A percentile compares a stretch with the other conserved stretches of the same genome.
phyloP scores from a whole-genome alignment of 768 basidiomycete genomes.

The Thelephora ganbajun region DNA sequence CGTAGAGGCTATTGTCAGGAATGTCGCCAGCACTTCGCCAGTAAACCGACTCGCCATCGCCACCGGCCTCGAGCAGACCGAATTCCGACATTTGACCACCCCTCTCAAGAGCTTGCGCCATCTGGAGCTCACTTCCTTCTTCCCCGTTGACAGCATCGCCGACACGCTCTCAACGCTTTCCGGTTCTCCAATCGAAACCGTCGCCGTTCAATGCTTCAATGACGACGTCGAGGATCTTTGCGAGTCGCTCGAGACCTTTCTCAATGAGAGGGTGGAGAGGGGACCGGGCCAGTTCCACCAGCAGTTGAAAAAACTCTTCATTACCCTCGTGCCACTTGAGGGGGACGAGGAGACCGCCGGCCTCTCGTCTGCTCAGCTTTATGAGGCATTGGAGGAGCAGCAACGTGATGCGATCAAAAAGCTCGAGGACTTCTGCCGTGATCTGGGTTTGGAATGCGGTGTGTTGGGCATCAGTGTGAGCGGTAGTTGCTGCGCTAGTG shows the following conservation, averaged over 20 bases:
- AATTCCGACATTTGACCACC: conserved; percentile 23
- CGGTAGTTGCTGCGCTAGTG: too few species aligned
- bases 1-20: conserved; percentile 47
- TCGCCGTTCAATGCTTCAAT: conserved; percentile 47
- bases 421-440: conserved; percentile 35
- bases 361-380: neutral
- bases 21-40: conserved; percentile 30
- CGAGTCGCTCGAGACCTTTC: conserved; percentile 39
- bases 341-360: neutral
- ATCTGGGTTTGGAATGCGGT: conserved; percentile 23
- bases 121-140: conserved; percentile 46
- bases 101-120: conserved; percentile 37
- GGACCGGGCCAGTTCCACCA: conserved; percentile 32
- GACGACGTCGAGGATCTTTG: conserved; percentile 54
- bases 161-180: conserved; percentile 45
- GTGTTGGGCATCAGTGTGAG: too few species aligned
- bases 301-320: conserved; percentile 33
- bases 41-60: conserved; percentile 42
- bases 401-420: conserved; percentile 30
- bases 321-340: conserved; percentile 10
- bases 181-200: conserved; percentile 42
- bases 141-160: conserved; percentile 45
- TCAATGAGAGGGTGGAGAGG: conserved; percentile 36
- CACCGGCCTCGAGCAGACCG: conserved; percentile 25
- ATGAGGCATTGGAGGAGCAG: conserved; percentile 10